These are phyloP conservation scores for Seiridium cupressi DNA, from an alignment of 2,329 filamentous ascomycete genomes.

Conservation along the genomic window DNA sequence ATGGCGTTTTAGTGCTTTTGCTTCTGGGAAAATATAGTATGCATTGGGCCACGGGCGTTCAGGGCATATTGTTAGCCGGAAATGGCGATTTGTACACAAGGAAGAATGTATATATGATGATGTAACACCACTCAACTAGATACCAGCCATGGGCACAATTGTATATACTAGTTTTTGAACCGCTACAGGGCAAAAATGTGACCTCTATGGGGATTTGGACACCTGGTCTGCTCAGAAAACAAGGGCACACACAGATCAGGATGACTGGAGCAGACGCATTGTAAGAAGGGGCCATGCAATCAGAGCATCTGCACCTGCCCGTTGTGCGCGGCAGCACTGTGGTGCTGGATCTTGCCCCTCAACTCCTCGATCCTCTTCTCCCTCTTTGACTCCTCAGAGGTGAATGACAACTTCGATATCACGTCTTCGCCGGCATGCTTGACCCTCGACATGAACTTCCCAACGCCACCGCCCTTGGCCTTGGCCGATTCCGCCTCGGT, in stretches of 20 bases:
- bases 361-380: slow-evolving; percentile 22
- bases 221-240: no score
- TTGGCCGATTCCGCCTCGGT: background rate
- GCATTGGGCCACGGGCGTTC: background rate
- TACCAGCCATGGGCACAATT: background rate
- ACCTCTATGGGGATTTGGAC: no score
- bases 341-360: slow-evolving; percentile 31
- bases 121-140: background rate
- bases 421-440: slow-evolving; percentile 4
- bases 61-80: background rate
- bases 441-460: slow-evolving; percentile 8
- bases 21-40: background rate
- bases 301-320: background rate
- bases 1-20: background rate
- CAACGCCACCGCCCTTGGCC: background rate
- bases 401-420: slow-evolving; percentile 2
- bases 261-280: no score
- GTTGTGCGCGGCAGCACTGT: background rate
- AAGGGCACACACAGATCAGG: no score
- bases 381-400: slow-evolving; percentile 7
- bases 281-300: background rate
- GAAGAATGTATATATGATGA: background rate
- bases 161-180: background rate
- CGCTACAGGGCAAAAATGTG: no score
- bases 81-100: background rate